Evolutionary conservation across 345 rosid genomes (phyloP).

Genomic region (Rhodomyrtus tomentosa): DNA sequence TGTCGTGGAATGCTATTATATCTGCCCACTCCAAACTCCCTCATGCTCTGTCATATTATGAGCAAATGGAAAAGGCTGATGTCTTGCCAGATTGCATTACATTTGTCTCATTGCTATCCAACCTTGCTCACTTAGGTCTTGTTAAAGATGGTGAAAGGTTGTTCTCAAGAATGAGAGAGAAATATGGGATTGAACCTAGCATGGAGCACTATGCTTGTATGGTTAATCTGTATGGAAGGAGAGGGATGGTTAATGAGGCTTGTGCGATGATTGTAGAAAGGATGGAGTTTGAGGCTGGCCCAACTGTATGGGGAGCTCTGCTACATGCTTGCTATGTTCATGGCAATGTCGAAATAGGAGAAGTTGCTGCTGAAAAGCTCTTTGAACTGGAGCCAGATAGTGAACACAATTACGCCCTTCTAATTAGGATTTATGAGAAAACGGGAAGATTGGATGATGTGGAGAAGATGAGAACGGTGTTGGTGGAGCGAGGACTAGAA

Average conservation of each 20-base stretch:
- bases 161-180: conserved; percentile 41
- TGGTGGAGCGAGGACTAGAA: conserved; percentile 57
- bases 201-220: conserved; percentile 81
- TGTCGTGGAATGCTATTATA: conserved; percentile 84
- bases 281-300: conserved; percentile 66
- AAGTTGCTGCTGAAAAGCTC: conserved; percentile 52
- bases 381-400: conserved; percentile 78
- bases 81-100: conserved; percentile 51
- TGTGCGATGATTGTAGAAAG: conserved; percentile 35
- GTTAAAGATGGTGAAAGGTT: conserved; percentile 54
- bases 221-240: conserved; percentile 74
- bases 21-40: conserved; percentile 43
- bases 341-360: conserved; percentile 52
- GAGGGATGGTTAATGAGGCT: conserved; percentile 55
- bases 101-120: conserved; percentile 65
- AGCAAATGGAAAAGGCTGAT: conserved; percentile 40
- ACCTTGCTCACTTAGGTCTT: conserved; percentile 59
- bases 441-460: conserved; percentile 34
- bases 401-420: conserved; percentile 65
- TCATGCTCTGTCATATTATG: conserved; percentile 40
- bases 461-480: conserved; percentile 52
- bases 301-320: conserved; percentile 86
- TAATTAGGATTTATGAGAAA: conserved; percentile 52
- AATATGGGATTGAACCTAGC: conserved; percentile 28
- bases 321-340: conserved; percentile 61